These are phyloP conservation scores for Nakazawaea laoshanensis DNA, from an alignment of 805 yeast genomes.

Conservation along the genomic window DNA sequence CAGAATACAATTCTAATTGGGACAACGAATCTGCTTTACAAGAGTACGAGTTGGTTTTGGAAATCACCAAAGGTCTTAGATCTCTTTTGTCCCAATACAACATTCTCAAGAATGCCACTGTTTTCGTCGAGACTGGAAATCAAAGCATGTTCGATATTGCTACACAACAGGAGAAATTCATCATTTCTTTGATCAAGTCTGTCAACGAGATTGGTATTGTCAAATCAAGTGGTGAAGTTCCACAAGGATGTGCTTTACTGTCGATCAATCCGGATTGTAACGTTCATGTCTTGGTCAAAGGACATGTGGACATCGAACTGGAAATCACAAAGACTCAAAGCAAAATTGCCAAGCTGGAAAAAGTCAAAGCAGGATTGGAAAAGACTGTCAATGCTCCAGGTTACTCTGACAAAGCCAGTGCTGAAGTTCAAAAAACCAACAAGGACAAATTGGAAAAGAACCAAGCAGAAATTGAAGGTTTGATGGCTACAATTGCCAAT, in stretches of 20 bases:
- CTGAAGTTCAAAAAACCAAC: conserved; percentile 74
- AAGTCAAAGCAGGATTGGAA: conserved; percentile 51
- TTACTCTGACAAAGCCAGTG: conserved; percentile 79
- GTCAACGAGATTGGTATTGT: conserved; percentile 70
- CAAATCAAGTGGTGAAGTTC: conserved; percentile 44
- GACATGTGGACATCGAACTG: conserved; percentile 86
- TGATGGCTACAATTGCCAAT: conserved; percentile 76
- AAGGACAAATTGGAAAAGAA: conserved; percentile 57
- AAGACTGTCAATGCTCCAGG: conserved; percentile 67
- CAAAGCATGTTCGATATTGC: conserved; percentile 43
- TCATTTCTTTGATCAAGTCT: conserved; percentile 86
- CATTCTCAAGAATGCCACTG: conserved; percentile 81
- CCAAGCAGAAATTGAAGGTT: conserved; percentile 83
- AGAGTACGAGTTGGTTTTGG: conserved; percentile 79
- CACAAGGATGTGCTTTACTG: conserved; percentile 84
- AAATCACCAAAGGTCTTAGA: conserved; percentile 84
- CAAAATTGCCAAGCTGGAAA: conserved; percentile 62
- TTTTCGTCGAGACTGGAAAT: conserved; percentile 66
- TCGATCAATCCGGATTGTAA: conserved; percentile 74
- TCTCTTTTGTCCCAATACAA: conserved; percentile 86
- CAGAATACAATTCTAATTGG: conserved; percentile 51
- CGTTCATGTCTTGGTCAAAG: conserved; percentile 89
- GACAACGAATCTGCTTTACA: conserved; percentile 57
- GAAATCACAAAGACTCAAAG: conserved; percentile 78
- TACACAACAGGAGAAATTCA: conserved; percentile 69